A percentile compares a stretch with the other conserved stretches of the same genome.
These are phyloP conservation scores for Pseudogymnoascus sp. DNA, from an alignment of 2,329 filamentous ascomycete genomes.

Conservation along the genomic window DNA sequence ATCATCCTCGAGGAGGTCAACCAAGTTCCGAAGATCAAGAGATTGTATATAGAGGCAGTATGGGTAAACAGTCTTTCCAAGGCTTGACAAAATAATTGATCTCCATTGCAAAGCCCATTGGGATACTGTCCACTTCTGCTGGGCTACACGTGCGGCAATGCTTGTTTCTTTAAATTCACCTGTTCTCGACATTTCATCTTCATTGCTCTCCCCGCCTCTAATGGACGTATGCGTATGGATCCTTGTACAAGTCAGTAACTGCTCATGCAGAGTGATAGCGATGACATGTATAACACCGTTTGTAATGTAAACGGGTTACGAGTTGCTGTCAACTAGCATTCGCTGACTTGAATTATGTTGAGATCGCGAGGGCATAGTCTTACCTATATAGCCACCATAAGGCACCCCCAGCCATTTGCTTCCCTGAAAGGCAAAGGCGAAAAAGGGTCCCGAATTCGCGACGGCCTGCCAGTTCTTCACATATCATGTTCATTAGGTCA, in stretches of 20 bases:
- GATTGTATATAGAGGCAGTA: slow-evolving; percentile 61
- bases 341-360: not conserved
- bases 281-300: not conserved
- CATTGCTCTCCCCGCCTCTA: slow-evolving; percentile 36
- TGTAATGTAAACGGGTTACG: not conserved
- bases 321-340: not conserved
- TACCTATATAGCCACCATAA: slow-evolving; percentile 57
- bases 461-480: slow-evolving; percentile 46
- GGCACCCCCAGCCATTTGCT: slow-evolving; percentile 48
- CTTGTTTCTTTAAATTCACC: slow-evolving; percentile 14
- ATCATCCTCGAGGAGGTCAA: slow-evolving; percentile 49
- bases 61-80: slow-evolving; percentile 54
- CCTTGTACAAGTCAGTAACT: slow-evolving; percentile 28
- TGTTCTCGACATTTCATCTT: slow-evolving; percentile 28
- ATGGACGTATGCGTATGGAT: slow-evolving; percentile 40
- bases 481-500: slow-evolving; percentile 54
- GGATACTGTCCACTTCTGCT: slow-evolving; percentile 21
- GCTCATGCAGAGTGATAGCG: not conserved
- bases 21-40: slow-evolving; percentile 55
- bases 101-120: slow-evolving; percentile 60
- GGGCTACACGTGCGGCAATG: slow-evolving; percentile 15
- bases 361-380: slow-evolving; percentile 13
- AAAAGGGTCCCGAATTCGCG: slow-evolving; percentile 54
- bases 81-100: slow-evolving; percentile 57
- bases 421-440: slow-evolving; percentile 47